Conservation (phyloP, 768 basidiomycete species). For the Gautieria morchelliformis region DNA sequence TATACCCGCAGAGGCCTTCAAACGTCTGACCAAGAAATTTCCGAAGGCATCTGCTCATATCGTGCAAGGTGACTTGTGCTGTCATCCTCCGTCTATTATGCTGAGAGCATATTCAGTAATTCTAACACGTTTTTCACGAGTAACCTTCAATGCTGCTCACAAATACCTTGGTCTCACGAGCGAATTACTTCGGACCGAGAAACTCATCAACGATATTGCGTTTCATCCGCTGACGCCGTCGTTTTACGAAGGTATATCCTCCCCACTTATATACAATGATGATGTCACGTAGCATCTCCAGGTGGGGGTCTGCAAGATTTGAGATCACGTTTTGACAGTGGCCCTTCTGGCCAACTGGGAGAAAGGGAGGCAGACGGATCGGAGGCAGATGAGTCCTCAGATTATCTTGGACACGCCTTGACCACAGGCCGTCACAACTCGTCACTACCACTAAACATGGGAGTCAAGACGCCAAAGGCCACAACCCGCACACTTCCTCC, state of each 20-base stretch:
- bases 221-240: slow-evolving; percentile 86
- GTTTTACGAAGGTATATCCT: slow-evolving; percentile 61
- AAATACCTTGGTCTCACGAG: slow-evolving; percentile 91
- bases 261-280: neutral
- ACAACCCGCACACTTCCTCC: neutral
- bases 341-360: slow-evolving; percentile 20
- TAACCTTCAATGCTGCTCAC: slow-evolving; percentile 96
- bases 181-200: slow-evolving; percentile 93
- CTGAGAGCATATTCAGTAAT: slow-evolving; percentile 50
- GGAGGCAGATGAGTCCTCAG: slow-evolving; percentile 4
- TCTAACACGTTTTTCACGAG: slow-evolving; percentile 89
- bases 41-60: slow-evolving; percentile 97
- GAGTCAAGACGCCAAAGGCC: neutral
- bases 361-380: slow-evolving; percentile 5
- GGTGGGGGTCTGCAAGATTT: slow-evolving; percentile 81
- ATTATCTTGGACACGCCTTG: slow-evolving; percentile 5
- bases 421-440: neutral
- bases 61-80: slow-evolving; percentile 59
- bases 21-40: slow-evolving; percentile 87
- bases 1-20: slow-evolving; percentile 95
- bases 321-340: slow-evolving; percentile 79
- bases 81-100: slow-evolving; percentile 1
- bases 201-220: slow-evolving; percentile 94
- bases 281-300: neutral
- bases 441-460: neutral